Evolutionary conservation across 1,284 basidiomycete genomes (phyloP).

Genomic region (Xerocomus minutiporus): DNA sequence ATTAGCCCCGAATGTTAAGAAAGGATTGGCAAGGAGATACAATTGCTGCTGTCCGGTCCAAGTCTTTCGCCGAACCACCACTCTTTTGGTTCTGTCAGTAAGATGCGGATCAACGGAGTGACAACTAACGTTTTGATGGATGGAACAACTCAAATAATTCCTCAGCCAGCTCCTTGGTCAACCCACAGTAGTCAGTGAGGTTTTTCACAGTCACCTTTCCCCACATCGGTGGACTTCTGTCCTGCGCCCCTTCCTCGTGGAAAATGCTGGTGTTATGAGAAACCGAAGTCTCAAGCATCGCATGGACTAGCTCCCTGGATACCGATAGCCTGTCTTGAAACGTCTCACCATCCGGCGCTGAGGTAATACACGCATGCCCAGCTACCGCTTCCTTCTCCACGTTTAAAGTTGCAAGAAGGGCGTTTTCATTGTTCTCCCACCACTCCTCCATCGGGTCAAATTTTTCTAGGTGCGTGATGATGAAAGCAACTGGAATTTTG

Average conservation of each 20-base stretch:
- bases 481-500: constrained; percentile 35
- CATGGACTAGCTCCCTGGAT: constrained; percentile 15
- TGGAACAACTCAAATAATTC: background rate
- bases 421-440: constrained; percentile 22
- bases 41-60: background rate
- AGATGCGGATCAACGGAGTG: background rate
- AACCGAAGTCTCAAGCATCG: constrained; percentile 21
- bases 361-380: constrained; percentile 30
- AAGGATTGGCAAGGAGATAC: background rate
- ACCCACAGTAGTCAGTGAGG: background rate
- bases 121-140: background rate
- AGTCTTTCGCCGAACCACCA: background rate
- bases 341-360: constrained; percentile 2
- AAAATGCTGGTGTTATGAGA: constrained; percentile 4
- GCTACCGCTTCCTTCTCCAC: constrained; percentile 13
- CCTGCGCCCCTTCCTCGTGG: background rate
- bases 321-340: constrained; percentile 8
- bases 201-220: background rate
- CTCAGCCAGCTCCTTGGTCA: background rate
- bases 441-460: constrained; percentile 25
- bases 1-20: too few relatives aligned
- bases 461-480: constrained; percentile 37
- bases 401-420: constrained; percentile 9
- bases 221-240: background rate
- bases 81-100: background rate